Evolutionary conservation across 352 stramenopile genomes (phyloP).

Genomic region (Globisporangium yorkense): DNA sequence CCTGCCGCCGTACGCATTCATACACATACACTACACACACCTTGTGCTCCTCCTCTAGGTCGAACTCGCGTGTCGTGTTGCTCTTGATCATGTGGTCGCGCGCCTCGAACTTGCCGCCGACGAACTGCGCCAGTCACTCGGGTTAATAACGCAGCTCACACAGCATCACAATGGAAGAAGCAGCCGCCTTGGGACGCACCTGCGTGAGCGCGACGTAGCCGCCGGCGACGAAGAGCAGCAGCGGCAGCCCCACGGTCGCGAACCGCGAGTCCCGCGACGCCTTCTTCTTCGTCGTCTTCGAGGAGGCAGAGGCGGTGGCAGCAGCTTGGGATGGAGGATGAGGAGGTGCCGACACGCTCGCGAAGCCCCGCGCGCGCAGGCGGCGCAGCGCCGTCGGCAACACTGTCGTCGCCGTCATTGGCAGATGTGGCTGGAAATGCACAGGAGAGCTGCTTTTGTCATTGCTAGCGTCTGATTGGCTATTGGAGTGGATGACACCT

Average conservation of each 20-base stretch:
- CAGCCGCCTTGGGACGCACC: conserved; percentile 19
- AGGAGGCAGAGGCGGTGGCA: conserved; percentile 7
- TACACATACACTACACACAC: conserved; percentile 18
- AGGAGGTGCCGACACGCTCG: conserved; percentile 1
- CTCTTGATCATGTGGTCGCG: conserved; percentile 80
- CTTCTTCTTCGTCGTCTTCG: conserved; percentile 24
- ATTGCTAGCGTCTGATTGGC: background rate
- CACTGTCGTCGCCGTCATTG: background rate
- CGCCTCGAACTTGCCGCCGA: conserved; percentile 77
- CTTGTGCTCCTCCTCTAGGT: conserved; percentile 85
- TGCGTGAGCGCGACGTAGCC: conserved; percentile 72
- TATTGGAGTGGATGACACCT: no score
- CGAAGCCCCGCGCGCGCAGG: conserved; percentile 5
- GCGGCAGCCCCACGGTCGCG: conserved; percentile 56
- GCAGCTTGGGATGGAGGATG: background rate
- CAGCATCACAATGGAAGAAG: background rate
- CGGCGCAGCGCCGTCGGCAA: background rate
- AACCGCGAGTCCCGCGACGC: conserved; percentile 61
- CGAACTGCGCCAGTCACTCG: conserved; percentile 39
- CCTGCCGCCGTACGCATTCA: no score
- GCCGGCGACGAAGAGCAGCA: conserved; percentile 80
- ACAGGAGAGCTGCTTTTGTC: background rate
- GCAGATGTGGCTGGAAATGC: background rate
- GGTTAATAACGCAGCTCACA: conserved; percentile 2
- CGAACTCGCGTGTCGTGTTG: conserved; percentile 73